Base-by-base conservation (phyloP, 2,329 filamentous ascomycete genomes). In the Aspergillus quadricinctus region DNA sequence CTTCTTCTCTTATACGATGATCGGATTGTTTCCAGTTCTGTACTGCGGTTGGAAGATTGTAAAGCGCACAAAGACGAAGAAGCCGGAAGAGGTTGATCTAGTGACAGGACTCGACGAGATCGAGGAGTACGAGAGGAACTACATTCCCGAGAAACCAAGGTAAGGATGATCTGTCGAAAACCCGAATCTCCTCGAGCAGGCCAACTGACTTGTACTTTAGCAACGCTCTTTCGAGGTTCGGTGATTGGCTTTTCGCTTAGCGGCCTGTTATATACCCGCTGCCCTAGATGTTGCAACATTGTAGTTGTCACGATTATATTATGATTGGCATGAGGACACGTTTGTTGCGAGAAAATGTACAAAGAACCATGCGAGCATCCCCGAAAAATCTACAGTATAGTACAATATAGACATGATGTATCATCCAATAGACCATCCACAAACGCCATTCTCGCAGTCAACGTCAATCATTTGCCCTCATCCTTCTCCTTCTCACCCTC, bases 1-100 rank as follows among this genome's bases (percentile, higher is more conserved):
- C 69, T 72, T 93, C 28, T 90, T 91, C 71, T 88, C 85, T 72
- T 92, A 92, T 71, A 84, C 86, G 50, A 90, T 90, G 80, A 82
- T 92, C 51, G 82, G 81, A 4, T 74, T 91, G 1, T 90, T 89
- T 66, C 88, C 88, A 0, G 61, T 86, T 0, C 74, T 93, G 2
- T 92, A 83, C 68, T 45, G 87, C 3, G 83, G 82, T 5, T 93
- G 88, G 86, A 94, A 93, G 71, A 29, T 89, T 6, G 63, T 85
- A 56, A 85, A 88, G 70, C 82, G 78, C 67, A 89, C 88, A 0
- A 83, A 79, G 53, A 80, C 82, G 57, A 68, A 78, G 52, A 80
- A 77, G 56, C 77, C 84, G 0, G 72, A 81, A 14, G 82, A 89
- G 52, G 81, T 86, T 1, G 87, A 91, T 68, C 71, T 90, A 27